Conservation (phyloP, 139 green algal species). For the Coelastrella sp. region DNA sequence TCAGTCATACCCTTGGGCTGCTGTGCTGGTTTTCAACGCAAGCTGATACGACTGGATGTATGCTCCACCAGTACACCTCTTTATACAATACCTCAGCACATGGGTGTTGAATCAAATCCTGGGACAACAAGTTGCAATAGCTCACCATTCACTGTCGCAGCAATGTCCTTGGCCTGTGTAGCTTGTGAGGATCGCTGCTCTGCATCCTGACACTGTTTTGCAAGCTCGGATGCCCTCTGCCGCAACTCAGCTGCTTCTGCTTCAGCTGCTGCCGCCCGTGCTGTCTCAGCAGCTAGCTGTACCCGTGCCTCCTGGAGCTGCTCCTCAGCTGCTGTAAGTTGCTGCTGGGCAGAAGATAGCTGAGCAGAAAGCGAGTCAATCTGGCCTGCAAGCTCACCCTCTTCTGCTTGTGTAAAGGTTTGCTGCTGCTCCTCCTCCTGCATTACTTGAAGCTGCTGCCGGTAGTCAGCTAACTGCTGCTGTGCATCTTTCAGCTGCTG, state of each 20-base stretch:
- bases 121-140: too few relatives aligned
- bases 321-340: not conserved
- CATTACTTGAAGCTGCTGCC: not conserved
- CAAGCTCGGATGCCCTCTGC: not conserved
- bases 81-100: too few relatives aligned
- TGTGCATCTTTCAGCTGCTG: constrained; percentile 2
- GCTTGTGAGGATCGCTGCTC: too few relatives aligned
- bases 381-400: not conserved
- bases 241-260: not conserved
- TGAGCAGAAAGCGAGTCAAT: not conserved
- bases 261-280: constrained; percentile 15
- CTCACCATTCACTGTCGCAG: too few relatives aligned
- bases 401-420: too few relatives aligned
- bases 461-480: not conserved
- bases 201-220: not conserved
- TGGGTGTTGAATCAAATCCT: too few relatives aligned
- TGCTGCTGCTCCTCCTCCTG: not conserved
- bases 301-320: too few relatives aligned
- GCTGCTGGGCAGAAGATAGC: not conserved
- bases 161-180: too few relatives aligned
- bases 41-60: too few relatives aligned
- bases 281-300: not conserved
- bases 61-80: too few relatives aligned
- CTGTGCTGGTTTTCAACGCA: too few relatives aligned
- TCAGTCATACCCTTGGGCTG: too few relatives aligned